Evolutionary conservation across 257 asterid species (phyloP), one percentile per base, ranked within the genome.

Genomic region (Solanum pinnatisectum): DNA sequence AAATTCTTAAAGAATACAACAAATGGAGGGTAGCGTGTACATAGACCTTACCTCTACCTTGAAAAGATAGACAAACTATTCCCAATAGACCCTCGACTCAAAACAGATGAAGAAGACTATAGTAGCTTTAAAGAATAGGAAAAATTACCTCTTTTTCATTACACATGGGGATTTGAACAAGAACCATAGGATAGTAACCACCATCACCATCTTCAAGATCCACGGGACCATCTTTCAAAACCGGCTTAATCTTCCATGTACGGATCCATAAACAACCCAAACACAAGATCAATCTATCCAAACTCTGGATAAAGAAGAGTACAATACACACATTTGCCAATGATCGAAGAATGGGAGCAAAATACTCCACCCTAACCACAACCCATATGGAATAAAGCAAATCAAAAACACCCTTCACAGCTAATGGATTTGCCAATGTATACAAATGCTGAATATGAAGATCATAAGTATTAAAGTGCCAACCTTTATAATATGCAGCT

Each of bases 151-250:
- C 98, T 90, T 95, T 96, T 83, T 96, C 99, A 23, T 96, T 96
- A 90, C 99, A 96, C 99, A 96, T 96, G 86, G 99, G 99, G 94
- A 96, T 96, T 94, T 96, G 98, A 88, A 96, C 98, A 88, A 96
- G 88, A 63, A 96, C 98, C 99, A 95, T 95, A 10, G 99, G 99
- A 88, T 94, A 95, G 90, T 95, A 96, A 23, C 94, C 97, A 86
- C 81, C 93, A 77, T 89, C 92, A 33, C 98, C 96, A 36, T 95
- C 90, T 91, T 96, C 98, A 73, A 92, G 98, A 95, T 96, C 98
- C 87, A 25, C 68, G 39, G 79, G 84, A 85, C 30, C 91, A 23
- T 87, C 90, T 90, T 94, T 95, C 88, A 96, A 90, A 84, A 93
- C 86, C 3, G 98, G 99, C 87, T 91, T 95, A 87, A 96, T 92